A percentile compares a stretch with the other conserved stretches of the same genome.
These are phyloP conservation scores for Lachnellula cervina DNA, from an alignment of 2,329 filamentous ascomycete genomes.

Conservation along the genomic window DNA sequence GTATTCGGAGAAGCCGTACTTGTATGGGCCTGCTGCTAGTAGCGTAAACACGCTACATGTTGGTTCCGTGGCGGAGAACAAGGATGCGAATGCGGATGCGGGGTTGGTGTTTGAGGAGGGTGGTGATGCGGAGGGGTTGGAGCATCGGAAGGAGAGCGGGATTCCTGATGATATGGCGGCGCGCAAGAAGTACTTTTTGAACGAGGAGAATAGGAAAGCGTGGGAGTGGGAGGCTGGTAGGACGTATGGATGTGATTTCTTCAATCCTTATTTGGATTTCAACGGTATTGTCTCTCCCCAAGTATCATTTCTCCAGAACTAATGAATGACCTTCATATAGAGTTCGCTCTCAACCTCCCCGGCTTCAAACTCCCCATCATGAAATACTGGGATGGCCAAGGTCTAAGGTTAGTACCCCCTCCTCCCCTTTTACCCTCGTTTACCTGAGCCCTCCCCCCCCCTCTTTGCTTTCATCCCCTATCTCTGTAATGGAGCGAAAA, in stretches of 20 bases:
- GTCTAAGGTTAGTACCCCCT: conserved; percentile 55
- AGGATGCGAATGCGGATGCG: conserved; percentile 38
- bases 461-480: not conserved
- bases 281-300: conserved; percentile 43
- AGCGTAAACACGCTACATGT: conserved; percentile 74
- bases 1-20: conserved; percentile 77
- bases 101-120: conserved; percentile 32
- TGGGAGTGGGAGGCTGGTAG: conserved; percentile 60
- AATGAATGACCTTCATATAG: conserved; percentile 28
- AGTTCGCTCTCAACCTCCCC: conserved; percentile 66
- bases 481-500: conserved; percentile 18
- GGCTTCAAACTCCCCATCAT: conserved; percentile 70
- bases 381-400: conserved; percentile 76
- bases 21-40: conserved; percentile 78
- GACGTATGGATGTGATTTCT: conserved; percentile 68
- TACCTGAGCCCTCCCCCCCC: not conserved
- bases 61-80: conserved; percentile 37
- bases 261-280: conserved; percentile 90
- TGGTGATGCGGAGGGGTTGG: conserved; percentile 40
- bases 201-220: conserved; percentile 46
- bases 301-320: not conserved
- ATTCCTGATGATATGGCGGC: conserved; percentile 37
- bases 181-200: conserved; percentile 58
- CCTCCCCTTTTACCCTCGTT: conserved; percentile 5
- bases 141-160: conserved; percentile 36